Conservation (phyloP, 2,329 filamentous ascomycete genomes). For the Aspergillus uvarum region DNA sequence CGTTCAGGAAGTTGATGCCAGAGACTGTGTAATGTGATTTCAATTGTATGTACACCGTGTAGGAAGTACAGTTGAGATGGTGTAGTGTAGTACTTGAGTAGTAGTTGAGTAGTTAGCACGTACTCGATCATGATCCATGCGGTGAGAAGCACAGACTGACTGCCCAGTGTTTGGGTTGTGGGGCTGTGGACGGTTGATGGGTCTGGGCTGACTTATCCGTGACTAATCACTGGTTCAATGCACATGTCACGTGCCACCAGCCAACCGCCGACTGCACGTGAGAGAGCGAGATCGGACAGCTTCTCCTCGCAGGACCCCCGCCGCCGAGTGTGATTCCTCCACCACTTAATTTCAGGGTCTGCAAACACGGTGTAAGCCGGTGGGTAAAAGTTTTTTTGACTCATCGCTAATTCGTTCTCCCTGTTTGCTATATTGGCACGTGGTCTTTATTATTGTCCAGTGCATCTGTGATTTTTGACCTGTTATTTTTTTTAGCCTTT, state of each 20-base stretch:
- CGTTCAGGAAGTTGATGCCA: too few species aligned
- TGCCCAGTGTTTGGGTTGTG: too few species aligned
- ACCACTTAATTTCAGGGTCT: background rate
- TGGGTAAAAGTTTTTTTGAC: background rate
- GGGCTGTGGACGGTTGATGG: too few species aligned
- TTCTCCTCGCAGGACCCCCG: conserved; percentile 11
- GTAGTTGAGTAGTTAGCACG: too few species aligned
- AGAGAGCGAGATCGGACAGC: conserved; percentile 26
- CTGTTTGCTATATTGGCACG: background rate
- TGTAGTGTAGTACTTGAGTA: too few species aligned
- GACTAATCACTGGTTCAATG: background rate
- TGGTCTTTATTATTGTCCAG: background rate
- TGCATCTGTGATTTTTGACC: conserved; percentile 3
- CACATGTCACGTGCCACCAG: background rate
- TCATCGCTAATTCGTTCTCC: background rate
- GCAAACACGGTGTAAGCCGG: background rate
- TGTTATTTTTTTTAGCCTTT: conserved; percentile 8
- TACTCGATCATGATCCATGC: too few species aligned
- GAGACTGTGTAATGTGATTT: too few species aligned
- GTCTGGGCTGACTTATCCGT: background rate
- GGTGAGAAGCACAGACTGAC: too few species aligned
- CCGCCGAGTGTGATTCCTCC: conserved; percentile 15
- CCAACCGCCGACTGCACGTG: background rate
- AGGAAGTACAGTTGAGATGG: too few species aligned
- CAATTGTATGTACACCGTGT: too few species aligned